Conservation (phyloP, 495 filamentous ascomycete species). For the Tetracladium setigerum region DNA sequence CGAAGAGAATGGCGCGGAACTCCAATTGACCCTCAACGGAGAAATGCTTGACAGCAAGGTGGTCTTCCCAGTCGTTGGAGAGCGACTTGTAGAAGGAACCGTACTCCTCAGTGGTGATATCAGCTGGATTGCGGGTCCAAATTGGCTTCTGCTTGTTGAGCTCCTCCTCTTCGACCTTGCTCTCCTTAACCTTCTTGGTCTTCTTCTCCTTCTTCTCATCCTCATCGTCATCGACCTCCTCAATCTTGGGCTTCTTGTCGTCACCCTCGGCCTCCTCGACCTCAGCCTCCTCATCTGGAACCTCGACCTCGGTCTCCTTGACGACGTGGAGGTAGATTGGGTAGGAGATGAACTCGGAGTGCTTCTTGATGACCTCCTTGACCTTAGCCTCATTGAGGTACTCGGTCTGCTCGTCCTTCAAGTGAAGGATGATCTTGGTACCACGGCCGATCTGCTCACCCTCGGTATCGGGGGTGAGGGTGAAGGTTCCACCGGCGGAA, state of each 20-base stretch:
- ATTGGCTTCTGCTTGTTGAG: conserved; percentile 99
- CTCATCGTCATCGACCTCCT: conserved; percentile 76
- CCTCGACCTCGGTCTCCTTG: conserved; percentile 99
- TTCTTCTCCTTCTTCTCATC: conserved; percentile 85
- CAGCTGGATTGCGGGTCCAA: conserved; percentile 96
- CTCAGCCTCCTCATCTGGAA: conserved; percentile 95
- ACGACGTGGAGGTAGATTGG: conserved; percentile 98
- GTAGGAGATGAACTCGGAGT: conserved; percentile 99
- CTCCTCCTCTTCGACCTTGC: conserved; percentile 97
- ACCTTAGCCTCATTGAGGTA: conserved; percentile 98
- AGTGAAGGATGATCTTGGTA: conserved; percentile 94
- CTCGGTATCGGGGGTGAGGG: conserved; percentile 81
- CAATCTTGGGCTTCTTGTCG: conserved; percentile 74
- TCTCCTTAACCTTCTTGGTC: conserved; percentile 99
- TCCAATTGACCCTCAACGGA: conserved; percentile 99
- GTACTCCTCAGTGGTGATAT: conserved; percentile 96
- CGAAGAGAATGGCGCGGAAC: conserved; percentile 98
- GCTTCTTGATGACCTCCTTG: conserved; percentile 99
- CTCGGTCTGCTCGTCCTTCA: conserved; percentile 98
- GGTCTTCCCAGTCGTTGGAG: conserved; percentile 99
- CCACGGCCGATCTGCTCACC: conserved; percentile 87
- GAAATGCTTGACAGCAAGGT: conserved; percentile 99
- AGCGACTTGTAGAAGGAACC: conserved; percentile 99
- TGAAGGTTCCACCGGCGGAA: conserved; percentile 94
- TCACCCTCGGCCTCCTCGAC: conserved; percentile 53